Base-by-base conservation (phyloP, 352 stramenopile genomes). In the Phytopythium helicoides region DNA sequence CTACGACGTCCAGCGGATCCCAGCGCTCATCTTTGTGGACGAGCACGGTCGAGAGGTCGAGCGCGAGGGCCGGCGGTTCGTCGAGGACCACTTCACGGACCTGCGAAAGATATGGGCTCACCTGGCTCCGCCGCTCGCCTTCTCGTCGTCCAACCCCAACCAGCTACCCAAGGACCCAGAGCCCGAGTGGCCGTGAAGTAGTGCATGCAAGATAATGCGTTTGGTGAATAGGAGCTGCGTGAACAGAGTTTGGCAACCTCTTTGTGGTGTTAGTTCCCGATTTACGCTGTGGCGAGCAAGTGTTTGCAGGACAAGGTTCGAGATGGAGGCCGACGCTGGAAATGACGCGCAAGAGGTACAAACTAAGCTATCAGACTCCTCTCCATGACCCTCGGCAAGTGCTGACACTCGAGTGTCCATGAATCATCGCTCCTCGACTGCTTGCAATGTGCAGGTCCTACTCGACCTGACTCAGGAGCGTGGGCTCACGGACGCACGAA, bases 1-100 rank as follows among this genome's bases (percentile, higher is more conserved):
- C 52, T 86, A 87, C 63, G 71, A 87, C 31, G 72, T 86, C 19
- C 84, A 83, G 67, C 83, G 65, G 47, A 86, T 87, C 53, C 76
- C 76, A 54, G 71, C 71, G 42, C 76, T 87, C 52, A 77, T 87
- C 41, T 87, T 87, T 33, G 72, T 87, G 47, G 70, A 87, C 53
- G 60, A 72, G 23, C 67, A 82, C 50, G 77, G 77, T 49, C 71
- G 82, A 33, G 71, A 79, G 22, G 58, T 88, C 50, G 74, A 82
- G 65, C 69, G 74, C 50, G 74, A 88, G 19, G 77, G 77, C n/a
- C 71, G 77, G 46, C 66, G 66, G 26, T 71, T 87, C 18, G 49
- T 87, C 25, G 76, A 87, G 62, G 73, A 73, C 57, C 65, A 87
- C 64, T 87, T 73, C 62, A 78, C 58, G 33, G 76, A 87, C 52